Conservation (phyloP, 2,329 filamentous ascomycete species). For the Annulohypoxylon truncatum region DNA sequence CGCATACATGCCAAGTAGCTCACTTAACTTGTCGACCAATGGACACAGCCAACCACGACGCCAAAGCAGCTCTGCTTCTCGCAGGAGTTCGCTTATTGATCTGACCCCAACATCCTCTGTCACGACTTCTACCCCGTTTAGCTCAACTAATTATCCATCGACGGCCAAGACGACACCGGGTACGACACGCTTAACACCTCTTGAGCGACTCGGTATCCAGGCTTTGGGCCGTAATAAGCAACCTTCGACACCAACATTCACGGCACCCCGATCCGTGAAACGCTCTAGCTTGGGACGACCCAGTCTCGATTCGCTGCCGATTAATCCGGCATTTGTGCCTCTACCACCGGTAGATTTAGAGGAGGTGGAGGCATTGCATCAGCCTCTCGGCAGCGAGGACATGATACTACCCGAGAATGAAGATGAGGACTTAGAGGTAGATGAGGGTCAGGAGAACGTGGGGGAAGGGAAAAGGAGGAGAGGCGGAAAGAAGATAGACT, state of each 20-base stretch:
- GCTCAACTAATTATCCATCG: conserved; percentile 55
- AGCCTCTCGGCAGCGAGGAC: conserved; percentile 65
- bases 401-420: conserved; percentile 65
- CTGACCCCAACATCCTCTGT: conserved; percentile 53
- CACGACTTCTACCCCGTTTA: conserved; percentile 39
- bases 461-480: conserved; percentile 50
- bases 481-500: conserved; percentile 55
- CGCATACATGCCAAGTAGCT: conserved; percentile 33
- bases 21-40: neutral
- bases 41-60: conserved; percentile 19
- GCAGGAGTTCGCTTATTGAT: conserved; percentile 41
- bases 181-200: conserved; percentile 59
- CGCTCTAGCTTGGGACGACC: conserved; percentile 42
- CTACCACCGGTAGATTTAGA: conserved; percentile 65
- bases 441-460: conserved; percentile 42
- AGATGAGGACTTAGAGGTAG: conserved; percentile 45
- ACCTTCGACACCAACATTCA: conserved; percentile 44
- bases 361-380: conserved; percentile 65
- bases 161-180: conserved; percentile 58
- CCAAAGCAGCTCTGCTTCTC: conserved; percentile 39
- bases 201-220: conserved; percentile 64
- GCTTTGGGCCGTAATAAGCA: conserved; percentile 54
- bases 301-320: conserved; percentile 53
- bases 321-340: conserved; percentile 67
- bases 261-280: conserved; percentile 39